Percentiles rank a stretch among this genome's conserved stretches.
Conservation (phyloP, 371 early-diverging fungal genomes). For the Rhizopus stolonifer region DNA sequence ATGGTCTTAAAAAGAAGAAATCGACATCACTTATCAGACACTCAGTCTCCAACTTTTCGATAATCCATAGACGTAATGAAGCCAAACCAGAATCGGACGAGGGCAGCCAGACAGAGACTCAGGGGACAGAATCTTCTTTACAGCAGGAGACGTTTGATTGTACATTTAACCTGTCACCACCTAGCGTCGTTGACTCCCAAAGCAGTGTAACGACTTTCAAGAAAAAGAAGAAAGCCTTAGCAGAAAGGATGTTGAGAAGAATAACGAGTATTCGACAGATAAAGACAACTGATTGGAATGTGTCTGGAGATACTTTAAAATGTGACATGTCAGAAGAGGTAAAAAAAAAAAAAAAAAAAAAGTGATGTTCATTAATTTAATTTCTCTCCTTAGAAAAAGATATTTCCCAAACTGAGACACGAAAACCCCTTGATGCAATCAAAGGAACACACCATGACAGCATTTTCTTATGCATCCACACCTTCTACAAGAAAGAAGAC, state of each 20-base stretch:
- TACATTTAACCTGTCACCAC: background rate
- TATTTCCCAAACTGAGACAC: background rate
- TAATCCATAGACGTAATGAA: background rate
- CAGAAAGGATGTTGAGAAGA: background rate
- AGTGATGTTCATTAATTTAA: background rate
- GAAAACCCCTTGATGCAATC: background rate
- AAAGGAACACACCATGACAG: conserved; percentile 5
- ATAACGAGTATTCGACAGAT: background rate
- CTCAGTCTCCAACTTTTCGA: conserved; percentile 41
- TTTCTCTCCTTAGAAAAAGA: background rate
- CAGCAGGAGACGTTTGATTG: background rate
- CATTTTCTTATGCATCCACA: conserved; percentile 34
- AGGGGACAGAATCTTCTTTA: no score
- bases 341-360: background rate
- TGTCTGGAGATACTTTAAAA: background rate
- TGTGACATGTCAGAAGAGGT: background rate
- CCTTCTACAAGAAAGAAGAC: conserved; percentile 5
- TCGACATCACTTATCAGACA: conserved; percentile 40
- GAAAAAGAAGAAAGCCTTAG: background rate
- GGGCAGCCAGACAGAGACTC: no score
- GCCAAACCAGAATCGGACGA: no score
- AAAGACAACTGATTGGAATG: background rate
- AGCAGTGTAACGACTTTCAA: background rate
- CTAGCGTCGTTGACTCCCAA: background rate
- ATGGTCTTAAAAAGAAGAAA: conserved; percentile 26